Base-by-base conservation (phyloP, 768 basidiomycete genomes). In the Hygrophorus pudorinus region DNA sequence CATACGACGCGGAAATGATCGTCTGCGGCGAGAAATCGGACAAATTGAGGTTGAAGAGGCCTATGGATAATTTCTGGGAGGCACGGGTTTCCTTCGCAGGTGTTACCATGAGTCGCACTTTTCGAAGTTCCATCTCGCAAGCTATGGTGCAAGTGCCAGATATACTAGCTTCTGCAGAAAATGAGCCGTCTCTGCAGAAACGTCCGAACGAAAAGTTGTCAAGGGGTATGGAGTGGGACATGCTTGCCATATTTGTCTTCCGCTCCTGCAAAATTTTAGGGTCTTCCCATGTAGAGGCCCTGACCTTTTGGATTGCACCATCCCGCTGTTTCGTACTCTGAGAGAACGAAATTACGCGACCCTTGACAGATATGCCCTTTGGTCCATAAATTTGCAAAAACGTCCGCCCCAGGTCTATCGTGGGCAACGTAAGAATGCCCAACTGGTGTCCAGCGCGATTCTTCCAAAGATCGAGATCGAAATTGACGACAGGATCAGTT, bases 91-190 rank as follows among this genome's bases (percentile, higher is more conserved):
- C 5, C 9, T 17, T 2, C 16, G 8, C 3, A 40, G 35, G 17
- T 28, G 9, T 21, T 50, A 60, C 42, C 35, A 56, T 58, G 30
- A 68, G 57, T 50, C 59, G 56, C 44, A 68, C 48, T 12, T 48
- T 47, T 31, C 48, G 57, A 10, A 48, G 56, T 38, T 64, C 60
- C 38, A 65, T 44, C 51, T 68, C 61, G 53, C 66, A 67, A 47
- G 64, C 56, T 48, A 68, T 56, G 27, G 54, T 50, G 36, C 63
- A 65, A 32, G 46, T 35, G 2, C 37, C 38, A 17, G 13, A 17
- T 11, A 27, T 36, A 16, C n/a, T 14, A 5, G 56, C 51, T 45
- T 68, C 64, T 8, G 59, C 47, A 14, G 64, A 60, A 47, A 67
- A 67, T 2, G 56, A 48, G 1, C 59, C 60, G 27, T 68, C 63